These are phyloP conservation scores for Mycogone perniciosa DNA, from an alignment of 2,329 filamentous ascomycete species.

Conservation along the genomic window DNA sequence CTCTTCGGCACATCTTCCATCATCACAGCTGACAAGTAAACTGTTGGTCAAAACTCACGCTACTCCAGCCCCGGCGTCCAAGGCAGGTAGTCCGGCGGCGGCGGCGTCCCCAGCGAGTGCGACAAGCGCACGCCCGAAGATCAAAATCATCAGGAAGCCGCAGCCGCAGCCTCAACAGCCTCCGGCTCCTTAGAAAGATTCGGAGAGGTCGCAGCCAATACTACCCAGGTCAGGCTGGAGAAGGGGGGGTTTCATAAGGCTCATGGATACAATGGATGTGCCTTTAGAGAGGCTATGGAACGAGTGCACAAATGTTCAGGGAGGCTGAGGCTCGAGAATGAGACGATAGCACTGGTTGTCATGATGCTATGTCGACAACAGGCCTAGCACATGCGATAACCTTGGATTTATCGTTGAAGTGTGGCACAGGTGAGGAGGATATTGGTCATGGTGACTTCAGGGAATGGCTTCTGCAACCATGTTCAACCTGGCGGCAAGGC, in stretches of 20 bases:
- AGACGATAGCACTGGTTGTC: too few species aligned
- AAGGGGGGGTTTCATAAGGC: not conserved
- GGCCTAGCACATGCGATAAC: too few species aligned
- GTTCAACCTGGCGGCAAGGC: not conserved
- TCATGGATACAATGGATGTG: not conserved
- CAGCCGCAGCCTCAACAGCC: conserved; percentile 19
- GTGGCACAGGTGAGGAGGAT: not conserved
- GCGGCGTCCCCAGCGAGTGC: conserved; percentile 19
- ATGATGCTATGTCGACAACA: too few species aligned
- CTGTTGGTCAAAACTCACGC: conserved; percentile 20
- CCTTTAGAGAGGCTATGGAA: too few species aligned
- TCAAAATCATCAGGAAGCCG: conserved; percentile 33
- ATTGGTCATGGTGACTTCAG: not conserved
- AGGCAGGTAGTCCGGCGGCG: conserved; percentile 19
- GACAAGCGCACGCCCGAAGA: conserved; percentile 26
- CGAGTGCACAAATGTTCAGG: too few species aligned
- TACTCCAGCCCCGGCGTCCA: conserved; percentile 18
- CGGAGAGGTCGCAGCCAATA: not conserved
- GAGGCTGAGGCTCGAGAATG: too few species aligned
- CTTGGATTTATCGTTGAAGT: too few species aligned
- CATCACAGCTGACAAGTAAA: conserved; percentile 21
- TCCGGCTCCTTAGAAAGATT: conserved; percentile 18
- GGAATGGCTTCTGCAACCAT: not conserved
- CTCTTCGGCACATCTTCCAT: conserved; percentile 18
- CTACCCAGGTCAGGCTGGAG: not conserved